Base-by-base conservation (phyloP, 768 basidiomycete genomes). In the Amanita jacksonii region DNA sequence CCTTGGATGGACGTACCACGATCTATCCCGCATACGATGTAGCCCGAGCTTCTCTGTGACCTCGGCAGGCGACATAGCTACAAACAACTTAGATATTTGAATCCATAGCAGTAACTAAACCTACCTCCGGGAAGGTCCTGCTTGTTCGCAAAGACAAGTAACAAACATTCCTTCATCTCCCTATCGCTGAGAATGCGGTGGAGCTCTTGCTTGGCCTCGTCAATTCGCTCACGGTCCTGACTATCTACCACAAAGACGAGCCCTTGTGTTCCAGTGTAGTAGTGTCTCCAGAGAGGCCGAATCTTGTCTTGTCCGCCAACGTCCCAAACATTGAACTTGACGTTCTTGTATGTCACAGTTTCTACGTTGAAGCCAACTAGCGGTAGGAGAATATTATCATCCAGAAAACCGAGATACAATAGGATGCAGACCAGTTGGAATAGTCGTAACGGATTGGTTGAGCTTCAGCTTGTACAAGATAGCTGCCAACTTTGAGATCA, bases 251-350 rank as follows among this genome's bases (percentile, higher is more conserved):
- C 94, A 60, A 96, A 98, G 44, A 98, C 93, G 51, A 98, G 80
- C 46, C 93, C 94, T 67, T 98, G 94, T 1, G 94, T 98, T 49
- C 94, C 94, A 9, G 94, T 97, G 69, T 97, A 98, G 65, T 98
- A 98, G 65, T 98, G 94, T 66, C 94, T 76, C 94, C 94, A 98
- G 32, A 98, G 72, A 19, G 94, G 94, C 40, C 94, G 77, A 58
- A 98, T 98, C 76, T 98, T 98, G 72, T 98, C 94, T 67, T 98
- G 94, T n/a, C 94, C 94, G 55, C 94, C 94, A 31, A 98, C 94
- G 59, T 96, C 91, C 90, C 91, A 87, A 5, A 88, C 84, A 52
- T 89, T 90, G 70, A 90, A 91, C 61, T 88, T 88, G 58, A 90
- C 92, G 50, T 98, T 97, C 76, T 96, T 96, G 69, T 98, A 98